Percentiles rank a stretch among this genome's conserved stretches.
Conservation (phyloP, 768 basidiomycete genomes). For the Russula olivacea region DNA sequence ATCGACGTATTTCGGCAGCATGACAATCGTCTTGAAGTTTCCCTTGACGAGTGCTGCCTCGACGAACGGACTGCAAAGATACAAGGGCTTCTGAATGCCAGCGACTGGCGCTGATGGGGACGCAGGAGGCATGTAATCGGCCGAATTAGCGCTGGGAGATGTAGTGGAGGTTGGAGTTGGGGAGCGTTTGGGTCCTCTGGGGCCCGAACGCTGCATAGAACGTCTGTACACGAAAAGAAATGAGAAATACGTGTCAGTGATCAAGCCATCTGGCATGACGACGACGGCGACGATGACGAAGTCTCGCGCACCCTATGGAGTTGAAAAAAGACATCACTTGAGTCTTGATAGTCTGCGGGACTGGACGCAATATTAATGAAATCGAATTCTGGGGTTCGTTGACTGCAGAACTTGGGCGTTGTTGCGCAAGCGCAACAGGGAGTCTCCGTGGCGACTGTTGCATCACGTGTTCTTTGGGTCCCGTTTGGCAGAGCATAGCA, state of each 20-base stretch:
- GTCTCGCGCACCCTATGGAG: conserved; percentile 56
- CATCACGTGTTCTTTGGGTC: conserved; percentile 12
- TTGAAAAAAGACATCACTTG: conserved; percentile 74
- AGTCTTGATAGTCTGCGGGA: background rate
- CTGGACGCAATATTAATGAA: background rate
- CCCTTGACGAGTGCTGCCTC: conserved; percentile 95
- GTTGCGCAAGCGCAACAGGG: background rate
- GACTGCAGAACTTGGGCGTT: background rate
- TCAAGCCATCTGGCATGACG: background rate
- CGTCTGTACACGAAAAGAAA: conserved; percentile 39
- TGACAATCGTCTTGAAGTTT: conserved; percentile 97
- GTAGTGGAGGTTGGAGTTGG: conserved; percentile 69
- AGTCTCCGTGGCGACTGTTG: conserved; percentile 21
- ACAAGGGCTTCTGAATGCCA: conserved; percentile 59
- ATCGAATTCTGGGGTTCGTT: background rate
- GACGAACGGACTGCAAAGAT: conserved; percentile 90
- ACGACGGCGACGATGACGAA: background rate
- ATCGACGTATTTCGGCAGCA: conserved; percentile 91
- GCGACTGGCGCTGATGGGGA: conserved; percentile 40
- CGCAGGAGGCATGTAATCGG: conserved; percentile 34
- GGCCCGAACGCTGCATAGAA: conserved; percentile 61
- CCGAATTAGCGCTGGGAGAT: conserved; percentile 36
- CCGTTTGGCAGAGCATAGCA: background rate
- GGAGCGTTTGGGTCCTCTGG: conserved; percentile 64
- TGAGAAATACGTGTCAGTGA: background rate